These are phyloP conservation scores for Coemansia erecta DNA, from an alignment of 192 early-diverging fungal species.

Conservation along the genomic window DNA sequence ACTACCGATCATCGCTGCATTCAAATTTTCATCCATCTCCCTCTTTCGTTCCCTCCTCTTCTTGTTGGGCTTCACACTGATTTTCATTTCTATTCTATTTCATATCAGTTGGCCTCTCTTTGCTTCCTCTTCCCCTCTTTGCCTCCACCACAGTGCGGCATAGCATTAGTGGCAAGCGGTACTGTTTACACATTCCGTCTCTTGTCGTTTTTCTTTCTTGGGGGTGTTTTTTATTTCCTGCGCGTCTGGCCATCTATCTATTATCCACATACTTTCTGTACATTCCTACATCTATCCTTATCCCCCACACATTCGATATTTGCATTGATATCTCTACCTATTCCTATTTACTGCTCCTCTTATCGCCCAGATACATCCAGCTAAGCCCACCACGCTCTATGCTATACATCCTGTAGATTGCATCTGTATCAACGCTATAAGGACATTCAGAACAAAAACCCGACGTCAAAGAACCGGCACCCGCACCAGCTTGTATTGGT, in stretches of 20 bases:
- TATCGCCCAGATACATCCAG: background rate
- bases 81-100: conserved; percentile 5
- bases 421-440: too few relatives aligned
- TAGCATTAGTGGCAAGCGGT: too few relatives aligned
- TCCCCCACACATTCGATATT: conserved; percentile 4
- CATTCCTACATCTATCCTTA: conserved; percentile 8
- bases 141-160: too few relatives aligned
- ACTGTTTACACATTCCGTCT: background rate
- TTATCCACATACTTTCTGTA: conserved; percentile 1
- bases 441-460: too few relatives aligned
- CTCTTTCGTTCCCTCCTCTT: background rate
- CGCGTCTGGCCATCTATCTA: background rate
- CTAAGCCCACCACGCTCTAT: background rate
- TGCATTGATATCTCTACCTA: conserved; percentile 7
- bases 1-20: conserved; percentile 2
- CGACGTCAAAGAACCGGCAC: too few relatives aligned
- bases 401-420: too few relatives aligned
- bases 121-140: background rate
- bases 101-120: background rate
- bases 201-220: background rate
- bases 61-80: conserved; percentile 6
- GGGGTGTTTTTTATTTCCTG: background rate
- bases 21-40: background rate
- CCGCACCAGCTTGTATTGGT: too few relatives aligned
- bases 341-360: background rate